Conservation (phyloP, 768 basidiomycete genomes). For the Tricholoma saponaceum region DNA sequence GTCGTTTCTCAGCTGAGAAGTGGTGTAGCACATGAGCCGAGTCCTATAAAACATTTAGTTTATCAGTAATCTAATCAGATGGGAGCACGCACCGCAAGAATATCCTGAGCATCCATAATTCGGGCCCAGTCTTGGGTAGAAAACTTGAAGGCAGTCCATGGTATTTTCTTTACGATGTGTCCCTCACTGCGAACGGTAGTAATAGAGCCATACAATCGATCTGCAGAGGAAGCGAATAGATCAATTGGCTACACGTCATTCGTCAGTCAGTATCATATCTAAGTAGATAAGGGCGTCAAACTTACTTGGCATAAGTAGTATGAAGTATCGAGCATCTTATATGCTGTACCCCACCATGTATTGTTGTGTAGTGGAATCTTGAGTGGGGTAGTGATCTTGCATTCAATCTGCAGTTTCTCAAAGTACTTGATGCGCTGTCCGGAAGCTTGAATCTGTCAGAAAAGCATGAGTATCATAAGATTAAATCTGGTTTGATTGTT, state of each 20-base stretch:
- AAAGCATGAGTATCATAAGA: not conserved
- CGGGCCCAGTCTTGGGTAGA: not conserved
- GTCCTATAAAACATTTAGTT: conserved; percentile 9
- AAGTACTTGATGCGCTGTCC: not conserved
- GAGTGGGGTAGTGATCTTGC: not conserved
- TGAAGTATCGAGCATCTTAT: not conserved
- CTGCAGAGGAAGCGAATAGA: not conserved
- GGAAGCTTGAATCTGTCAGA: conserved; percentile 10
- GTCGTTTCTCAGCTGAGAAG: conserved; percentile 17
- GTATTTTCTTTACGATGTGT: not conserved
- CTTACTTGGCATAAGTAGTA: not conserved
- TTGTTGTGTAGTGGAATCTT: not conserved
- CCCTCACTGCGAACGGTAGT: not conserved
- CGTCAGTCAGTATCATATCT: too few species aligned
- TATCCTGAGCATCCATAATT: not conserved
- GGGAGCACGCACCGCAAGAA: conserved; percentile 3
- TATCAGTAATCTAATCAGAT: too few species aligned
- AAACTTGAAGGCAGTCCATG: not conserved
- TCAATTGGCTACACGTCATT: not conserved
- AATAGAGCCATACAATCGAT: not conserved
- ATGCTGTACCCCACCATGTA: not conserved
- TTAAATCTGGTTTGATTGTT: not conserved
- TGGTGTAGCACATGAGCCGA: conserved; percentile 12
- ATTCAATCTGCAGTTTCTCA: not conserved
- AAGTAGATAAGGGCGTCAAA: not conserved